These are phyloP conservation scores for Nannizziopsis arthrosporioides DNA, from an alignment of 2,329 filamentous ascomycete genomes.

Conservation along the genomic window DNA sequence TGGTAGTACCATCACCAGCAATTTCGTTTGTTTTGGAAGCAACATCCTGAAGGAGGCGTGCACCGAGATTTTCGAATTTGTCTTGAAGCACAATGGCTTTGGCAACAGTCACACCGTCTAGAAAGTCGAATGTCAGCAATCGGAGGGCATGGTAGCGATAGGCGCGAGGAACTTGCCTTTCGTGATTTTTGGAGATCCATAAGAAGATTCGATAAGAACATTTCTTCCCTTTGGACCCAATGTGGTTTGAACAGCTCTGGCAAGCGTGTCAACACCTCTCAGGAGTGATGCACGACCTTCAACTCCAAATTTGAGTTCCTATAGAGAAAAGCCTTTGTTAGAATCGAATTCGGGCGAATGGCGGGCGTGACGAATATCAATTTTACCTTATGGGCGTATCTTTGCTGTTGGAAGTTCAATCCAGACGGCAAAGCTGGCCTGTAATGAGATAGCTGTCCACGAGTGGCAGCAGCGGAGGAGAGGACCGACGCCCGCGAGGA, in stretches of 20 bases:
- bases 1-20: slow-evolving; percentile 96
- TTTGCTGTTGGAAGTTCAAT: slow-evolving; percentile 70
- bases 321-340: not conserved
- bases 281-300: slow-evolving; percentile 82
- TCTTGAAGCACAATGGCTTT: slow-evolving; percentile 88
- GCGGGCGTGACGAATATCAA: not conserved
- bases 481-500: slow-evolving; percentile 68
- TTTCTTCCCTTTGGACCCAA: slow-evolving; percentile 97
- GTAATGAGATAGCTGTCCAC: slow-evolving; percentile 50
- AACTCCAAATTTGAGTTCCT: slow-evolving; percentile 98
- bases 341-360: not conserved
- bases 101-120: slow-evolving; percentile 79
- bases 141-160: not conserved
- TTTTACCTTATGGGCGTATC: slow-evolving; percentile 92
- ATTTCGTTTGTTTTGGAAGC: slow-evolving; percentile 99
- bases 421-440: slow-evolving; percentile 43
- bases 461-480: slow-evolving; percentile 48
- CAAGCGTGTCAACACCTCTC: slow-evolving; percentile 89
- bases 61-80: slow-evolving; percentile 99
- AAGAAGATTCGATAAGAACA: slow-evolving; percentile 96
- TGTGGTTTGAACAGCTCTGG: slow-evolving; percentile 90
- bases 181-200: slow-evolving; percentile 98
- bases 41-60: slow-evolving; percentile 91
- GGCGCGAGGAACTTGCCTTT: slow-evolving; percentile 56
- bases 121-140: slow-evolving; percentile 5